Conservation (phyloP, 2,329 filamentous ascomycete genomes). For the Didymella exigua region DNA sequence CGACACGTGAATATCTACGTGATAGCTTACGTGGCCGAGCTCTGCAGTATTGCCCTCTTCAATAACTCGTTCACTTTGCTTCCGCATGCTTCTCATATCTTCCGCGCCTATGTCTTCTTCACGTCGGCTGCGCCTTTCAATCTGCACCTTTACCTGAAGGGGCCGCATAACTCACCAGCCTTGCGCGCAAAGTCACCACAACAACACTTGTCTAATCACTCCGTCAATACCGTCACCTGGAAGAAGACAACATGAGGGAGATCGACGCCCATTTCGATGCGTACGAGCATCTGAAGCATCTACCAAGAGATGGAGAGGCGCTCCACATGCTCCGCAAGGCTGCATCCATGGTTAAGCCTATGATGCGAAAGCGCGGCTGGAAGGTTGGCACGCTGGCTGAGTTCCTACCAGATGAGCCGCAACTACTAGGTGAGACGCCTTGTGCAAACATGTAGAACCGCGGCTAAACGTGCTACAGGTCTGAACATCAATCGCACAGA, state of each 20-base stretch:
- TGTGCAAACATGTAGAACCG: background rate
- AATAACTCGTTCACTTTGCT: slow-evolving; percentile 12
- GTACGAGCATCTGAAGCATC: slow-evolving; percentile 56
- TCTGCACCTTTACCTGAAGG: slow-evolving; percentile 1
- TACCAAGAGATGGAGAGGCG: slow-evolving; percentile 53
- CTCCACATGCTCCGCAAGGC: slow-evolving; percentile 73
- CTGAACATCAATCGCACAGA: slow-evolving; percentile 78
- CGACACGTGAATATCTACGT: slow-evolving; percentile 31
- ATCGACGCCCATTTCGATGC: slow-evolving; percentile 56
- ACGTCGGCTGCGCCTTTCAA: background rate
- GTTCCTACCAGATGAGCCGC: slow-evolving; percentile 77
- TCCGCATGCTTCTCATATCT: slow-evolving; percentile 11
- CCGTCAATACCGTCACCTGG: background rate
- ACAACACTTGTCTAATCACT: background rate
- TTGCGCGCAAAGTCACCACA: background rate
- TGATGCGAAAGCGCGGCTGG: slow-evolving; percentile 89
- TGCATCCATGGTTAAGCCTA: slow-evolving; percentile 88
- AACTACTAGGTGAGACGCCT: slow-evolving; percentile 67
- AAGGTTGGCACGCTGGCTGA: slow-evolving; percentile 79
- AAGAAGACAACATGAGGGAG: slow-evolving; percentile 46
- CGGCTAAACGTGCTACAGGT: slow-evolving; percentile 50
- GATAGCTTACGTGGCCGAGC: slow-evolving; percentile 33
- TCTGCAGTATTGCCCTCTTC: slow-evolving; percentile 21
- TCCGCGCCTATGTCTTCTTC: slow-evolving; percentile 7
- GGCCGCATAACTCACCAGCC: background rate